These are phyloP conservation scores for Inga leiocalycina DNA, from an alignment of 306 rosid genomes.

Conservation along the genomic window DNA sequence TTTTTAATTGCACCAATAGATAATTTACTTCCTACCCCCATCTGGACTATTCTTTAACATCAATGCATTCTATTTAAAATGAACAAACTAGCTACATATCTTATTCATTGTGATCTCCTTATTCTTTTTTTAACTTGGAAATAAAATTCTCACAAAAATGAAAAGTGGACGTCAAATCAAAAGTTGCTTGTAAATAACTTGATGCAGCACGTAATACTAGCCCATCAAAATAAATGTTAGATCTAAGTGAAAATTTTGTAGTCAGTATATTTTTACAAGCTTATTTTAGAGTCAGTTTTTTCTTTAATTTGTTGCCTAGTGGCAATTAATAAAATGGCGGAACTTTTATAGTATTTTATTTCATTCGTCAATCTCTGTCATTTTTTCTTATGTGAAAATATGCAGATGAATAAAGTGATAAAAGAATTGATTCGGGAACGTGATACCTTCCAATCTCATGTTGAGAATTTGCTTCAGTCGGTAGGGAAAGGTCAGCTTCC, in stretches of 20 bases:
- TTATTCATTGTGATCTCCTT: not conserved
- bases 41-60: not conserved
- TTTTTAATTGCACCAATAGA: not conserved
- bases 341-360: not conserved
- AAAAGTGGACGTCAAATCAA: not conserved
- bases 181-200: not conserved
- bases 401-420: slow-evolving; percentile 80
- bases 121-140: slow-evolving; percentile 1
- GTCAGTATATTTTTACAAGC: not conserved
- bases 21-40: not conserved
- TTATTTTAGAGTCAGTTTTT: not conserved
- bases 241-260: not conserved
- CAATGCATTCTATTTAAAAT: not conserved
- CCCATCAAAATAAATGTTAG: not conserved
- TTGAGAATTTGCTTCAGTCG: slow-evolving; percentile 53
- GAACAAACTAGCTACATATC: not conserved
- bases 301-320: slow-evolving; percentile 14
- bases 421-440: slow-evolving; percentile 73
- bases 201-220: not conserved
- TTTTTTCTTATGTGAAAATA: slow-evolving; percentile 26
- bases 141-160: not conserved
- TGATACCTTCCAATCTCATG: slow-evolving; percentile 66
- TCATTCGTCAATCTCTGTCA: slow-evolving; percentile 8
- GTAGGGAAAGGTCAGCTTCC: slow-evolving; percentile 42
- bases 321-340: slow-evolving; percentile 2